Evolutionary conservation across 2,329 filamentous ascomycete genomes (phyloP).

Genomic region (Colletotrichum shisoi): DNA sequence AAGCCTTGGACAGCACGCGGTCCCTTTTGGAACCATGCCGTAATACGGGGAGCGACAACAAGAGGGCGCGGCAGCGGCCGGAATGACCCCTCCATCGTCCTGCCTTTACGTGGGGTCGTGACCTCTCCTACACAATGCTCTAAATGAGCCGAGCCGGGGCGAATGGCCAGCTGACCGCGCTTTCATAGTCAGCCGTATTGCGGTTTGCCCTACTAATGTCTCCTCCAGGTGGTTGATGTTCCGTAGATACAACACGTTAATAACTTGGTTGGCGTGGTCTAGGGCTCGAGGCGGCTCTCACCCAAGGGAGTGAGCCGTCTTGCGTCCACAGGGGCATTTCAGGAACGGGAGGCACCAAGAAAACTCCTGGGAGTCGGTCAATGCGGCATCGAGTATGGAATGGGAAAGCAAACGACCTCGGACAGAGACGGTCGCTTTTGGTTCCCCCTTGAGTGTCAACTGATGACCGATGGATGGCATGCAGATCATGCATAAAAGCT

Average conservation of each 20-base stretch:
- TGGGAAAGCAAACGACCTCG: neutral
- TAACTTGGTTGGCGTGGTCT: neutral
- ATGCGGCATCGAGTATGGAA: neutral
- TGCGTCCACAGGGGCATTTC: neutral
- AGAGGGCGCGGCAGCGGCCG: conserved; percentile 6
- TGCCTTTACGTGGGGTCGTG: conserved; percentile 33
- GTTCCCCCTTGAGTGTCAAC: conserved; percentile 19
- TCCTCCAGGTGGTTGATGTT: neutral
- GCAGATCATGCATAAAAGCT: conserved; percentile 28
- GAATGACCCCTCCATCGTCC: conserved; percentile 30
- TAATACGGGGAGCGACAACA: neutral
- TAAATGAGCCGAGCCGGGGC: conserved; percentile 29
- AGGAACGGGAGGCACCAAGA: conserved; percentile 1
- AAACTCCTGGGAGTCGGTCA: neutral
- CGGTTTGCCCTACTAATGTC: neutral
- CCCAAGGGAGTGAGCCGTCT: neutral
- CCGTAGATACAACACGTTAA: neutral
- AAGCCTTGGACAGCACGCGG: conserved; percentile 19
- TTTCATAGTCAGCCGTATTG: conserved; percentile 10
- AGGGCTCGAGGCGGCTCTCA: neutral
- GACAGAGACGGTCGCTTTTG: neutral
- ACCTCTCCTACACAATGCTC: conserved; percentile 27
- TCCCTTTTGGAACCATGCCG: conserved; percentile 11
- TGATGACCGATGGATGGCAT: conserved; percentile 24
- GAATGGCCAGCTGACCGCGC: conserved; percentile 29